These are phyloP conservation scores for Globisporangium cystogenes DNA, from an alignment of 352 stramenopile species.

Conservation along the genomic window DNA sequence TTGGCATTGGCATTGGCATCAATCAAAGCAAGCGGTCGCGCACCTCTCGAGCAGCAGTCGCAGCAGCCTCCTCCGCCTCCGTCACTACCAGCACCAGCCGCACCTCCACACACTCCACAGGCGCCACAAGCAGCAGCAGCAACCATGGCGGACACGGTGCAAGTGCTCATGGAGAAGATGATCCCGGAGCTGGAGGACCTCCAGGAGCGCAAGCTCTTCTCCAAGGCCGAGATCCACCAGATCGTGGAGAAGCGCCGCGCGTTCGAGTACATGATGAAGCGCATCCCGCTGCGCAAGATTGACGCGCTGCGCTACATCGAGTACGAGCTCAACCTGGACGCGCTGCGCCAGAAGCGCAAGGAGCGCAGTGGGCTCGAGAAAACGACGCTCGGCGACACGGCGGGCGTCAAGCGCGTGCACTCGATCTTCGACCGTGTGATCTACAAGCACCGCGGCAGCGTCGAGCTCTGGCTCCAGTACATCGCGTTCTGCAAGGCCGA, in stretches of 20 bases:
- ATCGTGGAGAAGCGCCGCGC: conserved; percentile 87
- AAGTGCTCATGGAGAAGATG: conserved; percentile 93
- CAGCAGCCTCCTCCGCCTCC: too few relatives aligned
- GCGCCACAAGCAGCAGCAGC: conserved; percentile 10
- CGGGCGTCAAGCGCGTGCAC: conserved; percentile 67
- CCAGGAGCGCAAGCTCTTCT: conserved; percentile 84
- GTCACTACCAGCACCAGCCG: conserved; percentile 2
- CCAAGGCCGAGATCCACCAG: conserved; percentile 81
- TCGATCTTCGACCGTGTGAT: conserved; percentile 85
- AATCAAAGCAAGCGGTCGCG: too few relatives aligned
- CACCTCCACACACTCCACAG: background rate
- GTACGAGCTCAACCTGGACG: conserved; percentile 92
- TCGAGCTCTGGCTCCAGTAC: conserved; percentile 91
- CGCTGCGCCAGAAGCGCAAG: conserved; percentile 82
- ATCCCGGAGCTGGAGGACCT: conserved; percentile 93
- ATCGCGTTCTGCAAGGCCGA: conserved; percentile 83
- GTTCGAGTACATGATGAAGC: conserved; percentile 92
- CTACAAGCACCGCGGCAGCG: conserved; percentile 82
- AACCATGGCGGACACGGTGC: conserved; percentile 92
- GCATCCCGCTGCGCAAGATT: conserved; percentile 85
- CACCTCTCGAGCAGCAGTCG: too few relatives aligned
- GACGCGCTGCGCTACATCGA: conserved; percentile 92
- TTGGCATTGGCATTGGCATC: too few relatives aligned
- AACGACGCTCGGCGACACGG: conserved; percentile 64
- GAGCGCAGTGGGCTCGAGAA: conserved; percentile 62